These are phyloP conservation scores for Neurospora terricola DNA, from an alignment of 495 filamentous ascomycete genomes.

Conservation along the genomic window DNA sequence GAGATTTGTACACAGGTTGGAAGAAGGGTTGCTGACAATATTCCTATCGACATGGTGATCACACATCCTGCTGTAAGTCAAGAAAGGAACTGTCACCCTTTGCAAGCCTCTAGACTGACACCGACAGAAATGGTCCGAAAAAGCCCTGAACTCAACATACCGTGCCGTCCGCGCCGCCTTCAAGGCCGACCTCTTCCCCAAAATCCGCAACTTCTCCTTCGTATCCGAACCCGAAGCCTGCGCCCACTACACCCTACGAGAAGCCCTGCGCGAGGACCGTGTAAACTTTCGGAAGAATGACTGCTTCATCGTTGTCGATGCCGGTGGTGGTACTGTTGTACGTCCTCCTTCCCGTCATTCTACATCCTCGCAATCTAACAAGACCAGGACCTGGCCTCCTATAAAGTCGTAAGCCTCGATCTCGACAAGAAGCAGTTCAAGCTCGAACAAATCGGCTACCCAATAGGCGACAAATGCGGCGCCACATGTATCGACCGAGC, in stretches of 20 bases:
- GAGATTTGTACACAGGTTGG: constrained; percentile 7
- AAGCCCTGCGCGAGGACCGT: constrained; percentile 10
- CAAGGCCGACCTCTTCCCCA: constrained; percentile 12
- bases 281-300: constrained; percentile 26
- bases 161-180: constrained; percentile 22
- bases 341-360: constrained; percentile 10
- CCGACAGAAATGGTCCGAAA: constrained; percentile 20
- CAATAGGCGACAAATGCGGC: constrained; percentile 16
- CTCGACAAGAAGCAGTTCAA: constrained; percentile 12
- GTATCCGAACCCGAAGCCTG: constrained; percentile 48
- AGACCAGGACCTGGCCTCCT: constrained; percentile 16
- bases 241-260: constrained; percentile 40
- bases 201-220: constrained; percentile 28
- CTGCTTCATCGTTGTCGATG: constrained; percentile 47
- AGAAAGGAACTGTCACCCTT: neutral
- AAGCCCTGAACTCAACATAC: constrained; percentile 23
- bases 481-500: constrained; percentile 19
- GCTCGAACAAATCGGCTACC: constrained; percentile 12
- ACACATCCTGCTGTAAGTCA: constrained; percentile 25
- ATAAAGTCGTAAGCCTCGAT: constrained; percentile 17
- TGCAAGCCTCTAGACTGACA: neutral
- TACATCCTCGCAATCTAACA: neutral
- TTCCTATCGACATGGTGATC: constrained; percentile 23
- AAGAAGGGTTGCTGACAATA: constrained; percentile 4
- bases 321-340: constrained; percentile 49